Base-by-base conservation (phyloP, 495 filamentous ascomycete species). In the Geopyxis carbonaria region DNA sequence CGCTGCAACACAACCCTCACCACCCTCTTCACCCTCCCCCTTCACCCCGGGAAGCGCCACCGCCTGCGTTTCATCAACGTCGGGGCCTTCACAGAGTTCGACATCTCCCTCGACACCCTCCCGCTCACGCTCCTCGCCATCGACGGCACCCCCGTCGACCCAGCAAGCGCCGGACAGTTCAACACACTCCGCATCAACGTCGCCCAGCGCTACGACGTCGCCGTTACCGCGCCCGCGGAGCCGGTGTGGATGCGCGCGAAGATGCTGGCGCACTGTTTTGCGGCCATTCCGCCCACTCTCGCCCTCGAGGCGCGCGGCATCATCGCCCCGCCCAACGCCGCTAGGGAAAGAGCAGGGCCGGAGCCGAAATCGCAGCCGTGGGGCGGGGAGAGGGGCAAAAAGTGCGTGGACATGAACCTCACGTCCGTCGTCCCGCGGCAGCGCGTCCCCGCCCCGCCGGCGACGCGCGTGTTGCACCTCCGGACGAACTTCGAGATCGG, bases 41-140 rank as follows among this genome's bases (percentile, higher is more conserved):
- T 65, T 51, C 57, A 55, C 13, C 49, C 54, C 16, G 63, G 62
- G 22, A 67, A 72, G 49, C 70, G 59, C 6, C 77, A 86, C 47
- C 61, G 71, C n/a, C 59, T 87, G 21, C 69, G 77, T 13, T 64
- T 87, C 20, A 62, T 86, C 45, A 81, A 80, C 42, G 59, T 73
- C 16, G 73, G 67, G 15, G 68, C 68, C 2, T 75, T 68, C 39
- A 69, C 67, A 1, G 71, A 68, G 40, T 70, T 73, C 42, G 60
- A 68, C 34, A 62, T 74, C 40, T 58, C 58, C 10, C 45, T 69
- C 31, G 67, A 72, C 43, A 55, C 59, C 15, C 66, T 70, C 32
- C 42, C 46, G 30, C 34, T 53, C 9, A 50, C 55, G 4, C 66
- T 85, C 16, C 70, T 80, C 9, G 80, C 84, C 55, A 71, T 78